Conservation (phyloP, 805 yeast genomes). For the Wickerhamomyces queroliae region DNA sequence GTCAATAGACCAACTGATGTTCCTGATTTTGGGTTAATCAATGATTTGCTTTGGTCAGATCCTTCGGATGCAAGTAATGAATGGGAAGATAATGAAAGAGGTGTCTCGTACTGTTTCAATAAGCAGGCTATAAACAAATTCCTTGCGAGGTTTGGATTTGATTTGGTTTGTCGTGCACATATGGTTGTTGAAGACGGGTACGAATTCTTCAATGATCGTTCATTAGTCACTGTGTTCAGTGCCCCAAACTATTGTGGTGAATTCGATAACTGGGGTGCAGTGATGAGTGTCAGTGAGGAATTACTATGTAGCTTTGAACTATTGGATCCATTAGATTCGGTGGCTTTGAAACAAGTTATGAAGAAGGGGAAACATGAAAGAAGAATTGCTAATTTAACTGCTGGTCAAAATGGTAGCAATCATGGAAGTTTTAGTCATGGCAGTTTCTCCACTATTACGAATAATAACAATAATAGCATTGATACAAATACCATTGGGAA, state of each 20-base stretch:
- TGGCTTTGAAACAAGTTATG: slow-evolving; percentile 92
- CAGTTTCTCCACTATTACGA: slow-evolving; percentile 14
- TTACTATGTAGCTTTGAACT: slow-evolving; percentile 89
- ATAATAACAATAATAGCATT: neutral
- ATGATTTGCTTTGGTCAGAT: slow-evolving; percentile 80
- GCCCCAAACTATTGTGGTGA: slow-evolving; percentile 70
- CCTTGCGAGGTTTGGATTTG: slow-evolving; percentile 61
- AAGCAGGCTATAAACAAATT: slow-evolving; percentile 66
- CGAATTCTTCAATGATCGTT: slow-evolving; percentile 70
- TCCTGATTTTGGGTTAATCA: slow-evolving; percentile 72
- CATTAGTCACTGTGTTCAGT: slow-evolving; percentile 71
- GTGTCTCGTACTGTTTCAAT: slow-evolving; percentile 76
- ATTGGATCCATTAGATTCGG: slow-evolving; percentile 88
- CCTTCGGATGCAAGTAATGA: slow-evolving; percentile 56
- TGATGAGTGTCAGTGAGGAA: slow-evolving; percentile 93
- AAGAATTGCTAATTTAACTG: slow-evolving; percentile 45
- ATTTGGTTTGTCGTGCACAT: slow-evolving; percentile 75
- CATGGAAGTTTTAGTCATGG: slow-evolving; percentile 19
- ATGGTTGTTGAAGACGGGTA: slow-evolving; percentile 91
- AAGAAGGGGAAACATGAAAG: slow-evolving; percentile 88
- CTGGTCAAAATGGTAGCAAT: slow-evolving; percentile 10
- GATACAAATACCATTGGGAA: neutral
- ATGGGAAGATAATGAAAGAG: slow-evolving; percentile 82
- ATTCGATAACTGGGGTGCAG: slow-evolving; percentile 91
- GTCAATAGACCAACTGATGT: slow-evolving; percentile 80